Percentiles rank a stretch among this genome's conserved stretches.
These are phyloP conservation scores for Pichia gijzeniarum DNA, from an alignment of 805 yeast species.

Conservation along the genomic window DNA sequence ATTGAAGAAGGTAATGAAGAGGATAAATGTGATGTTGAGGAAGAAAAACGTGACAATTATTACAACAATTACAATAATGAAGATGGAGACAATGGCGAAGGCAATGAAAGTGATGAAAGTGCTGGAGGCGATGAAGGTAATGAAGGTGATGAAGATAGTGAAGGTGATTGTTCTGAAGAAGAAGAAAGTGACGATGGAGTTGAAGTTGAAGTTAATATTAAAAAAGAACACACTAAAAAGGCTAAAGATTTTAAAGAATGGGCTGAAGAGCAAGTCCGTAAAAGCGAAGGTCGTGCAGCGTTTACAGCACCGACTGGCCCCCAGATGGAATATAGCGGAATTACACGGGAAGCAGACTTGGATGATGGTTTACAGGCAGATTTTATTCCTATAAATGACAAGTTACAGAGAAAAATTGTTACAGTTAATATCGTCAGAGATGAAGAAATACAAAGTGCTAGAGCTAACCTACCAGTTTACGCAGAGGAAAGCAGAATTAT, in stretches of 20 bases:
- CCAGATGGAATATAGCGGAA: conserved; percentile 44
- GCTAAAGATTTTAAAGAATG: conserved; percentile 77
- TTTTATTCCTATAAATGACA: conserved; percentile 50
- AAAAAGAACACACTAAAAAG: conserved; percentile 38
- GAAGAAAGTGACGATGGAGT: conserved; percentile 25
- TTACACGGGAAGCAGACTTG: conserved; percentile 62
- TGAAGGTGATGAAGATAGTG: conserved; percentile 28
- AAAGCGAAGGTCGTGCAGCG: conserved; percentile 54
- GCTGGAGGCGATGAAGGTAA: conserved; percentile 20
- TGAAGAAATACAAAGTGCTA: conserved; percentile 54
- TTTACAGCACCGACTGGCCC: conserved; percentile 46
- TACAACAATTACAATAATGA: conserved; percentile 26
- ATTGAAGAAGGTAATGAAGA: conserved; percentile 19
- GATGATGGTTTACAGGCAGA: conserved; percentile 62
- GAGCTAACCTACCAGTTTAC: conserved; percentile 79
- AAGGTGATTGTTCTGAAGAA: conserved; percentile 30
- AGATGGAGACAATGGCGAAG: conserved; percentile 25
- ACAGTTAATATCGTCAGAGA: conserved; percentile 64
- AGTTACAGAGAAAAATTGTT: conserved; percentile 50
- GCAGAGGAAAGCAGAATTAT: conserved; percentile 87
- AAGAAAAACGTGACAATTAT: conserved; percentile 23
- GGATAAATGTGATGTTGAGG: conserved; percentile 16
- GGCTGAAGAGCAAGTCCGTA: conserved; percentile 72
- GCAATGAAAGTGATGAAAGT: conserved; percentile 28
- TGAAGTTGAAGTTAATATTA: conserved; percentile 28